Base-by-base conservation (phyloP, 1,284 basidiomycete species). In the Somion occarium region DNA sequence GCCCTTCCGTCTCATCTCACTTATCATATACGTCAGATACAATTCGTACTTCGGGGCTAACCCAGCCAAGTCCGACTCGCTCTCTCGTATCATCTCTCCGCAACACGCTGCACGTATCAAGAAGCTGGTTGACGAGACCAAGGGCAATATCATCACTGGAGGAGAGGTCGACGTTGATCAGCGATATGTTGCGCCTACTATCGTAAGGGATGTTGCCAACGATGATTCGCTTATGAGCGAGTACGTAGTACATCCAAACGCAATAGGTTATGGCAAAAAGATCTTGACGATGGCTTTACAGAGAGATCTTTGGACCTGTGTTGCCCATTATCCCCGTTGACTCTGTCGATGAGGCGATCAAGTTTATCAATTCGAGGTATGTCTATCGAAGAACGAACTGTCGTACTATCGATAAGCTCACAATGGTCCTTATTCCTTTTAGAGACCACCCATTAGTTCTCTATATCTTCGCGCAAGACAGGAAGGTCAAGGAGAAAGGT, bases 151-250 rank as follows among this genome's bases (percentile, higher is more conserved):
- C 27, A 84, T 83, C 2, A 63, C 86, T 50, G 90, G 91, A 1
- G 91, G 91, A 1, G 71, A 84, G 45, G 72, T 72, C 0, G 83
- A 93, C 54, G 76, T 77, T 56, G 68, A 69, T 9, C 72, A 68
- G 52, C 76, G 77, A 55, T 87, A 76, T 56, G 76, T 91, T 49
- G 78, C 83, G 9, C 85, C 87, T 12, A 90, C 88, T 0, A 64
- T 88, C 23, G 76, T 92, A 34, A 76, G 72, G 52, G 77, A 88
- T 56, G 85, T 87, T 3, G 65, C 71, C 43, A 64, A 61, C 0
- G 80, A 83, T 54, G 90, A 93, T 64, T 79, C 79, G 2, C 63
- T 93, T 57, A 82, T 93, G 81, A 77, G 80, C 66, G 85, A 93
- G 83, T 85, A 56, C 44, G 79, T 71, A 19, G 26, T 27, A 18